Base-by-base conservation (phyloP, 805 yeast species). In the Wickerhamomyces tratensis region DNA sequence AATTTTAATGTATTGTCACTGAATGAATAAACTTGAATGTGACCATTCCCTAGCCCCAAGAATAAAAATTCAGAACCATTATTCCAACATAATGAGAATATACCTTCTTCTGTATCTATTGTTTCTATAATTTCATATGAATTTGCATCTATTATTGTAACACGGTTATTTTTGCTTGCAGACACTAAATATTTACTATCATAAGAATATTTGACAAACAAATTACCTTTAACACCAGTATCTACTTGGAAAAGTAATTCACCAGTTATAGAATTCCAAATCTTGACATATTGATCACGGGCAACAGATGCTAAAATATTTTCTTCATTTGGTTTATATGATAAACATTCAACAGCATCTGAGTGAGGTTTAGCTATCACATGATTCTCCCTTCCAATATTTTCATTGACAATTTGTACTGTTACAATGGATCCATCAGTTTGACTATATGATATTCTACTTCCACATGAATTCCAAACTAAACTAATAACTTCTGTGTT, bases 291-390 rank as follows among this genome's bases (percentile, higher is more conserved):
- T 11, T 63, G 62, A 49, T 75, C 82, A 29, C 64, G 50, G 6
- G 77, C 77, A 33, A 72, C 77, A 6, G 74, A 63, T 4, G 72
- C 78, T 41, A 77, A 62, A 11, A 62, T 49, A 36, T 63, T 62
- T 29, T 75, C 74, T 29, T 63, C 53, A 15, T 53, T 52, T 1
- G 82, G 80, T 39, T 70, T 62, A 80, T 80, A 77, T 2, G 68
- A 49, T 8, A 77, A 45, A 25, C 64, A 46, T 41, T 66, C 69
- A 20, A 71, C 70, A 2, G 65, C 20, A 20, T 20, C 20, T 20
- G 20, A 20, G 20, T 20, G 20, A 20, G 20, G 20, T 20, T 20
- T 20, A 20, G 20, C 20, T 20, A 20, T 20, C 20, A 20, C 20
- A 20, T 20, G 20, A 4, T 20, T 20, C 2, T 71, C 63, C 31